These are phyloP conservation scores for Rhizopus arrhizus DNA, from an alignment of 371 early-diverging fungal species.

Conservation along the genomic window DNA sequence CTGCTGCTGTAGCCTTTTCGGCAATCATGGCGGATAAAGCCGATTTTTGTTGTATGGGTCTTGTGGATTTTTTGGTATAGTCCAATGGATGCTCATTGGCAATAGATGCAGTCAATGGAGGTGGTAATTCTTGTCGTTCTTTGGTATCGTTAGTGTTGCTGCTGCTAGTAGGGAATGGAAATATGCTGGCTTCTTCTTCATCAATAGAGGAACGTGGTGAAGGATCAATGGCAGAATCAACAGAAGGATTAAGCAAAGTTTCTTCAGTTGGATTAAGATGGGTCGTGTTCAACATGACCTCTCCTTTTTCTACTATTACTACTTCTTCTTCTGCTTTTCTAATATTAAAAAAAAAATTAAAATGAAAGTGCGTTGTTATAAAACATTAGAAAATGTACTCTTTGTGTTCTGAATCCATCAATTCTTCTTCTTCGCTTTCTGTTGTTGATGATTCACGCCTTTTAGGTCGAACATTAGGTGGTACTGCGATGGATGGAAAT, in stretches of 20 bases:
- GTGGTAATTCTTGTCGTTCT: neutral
- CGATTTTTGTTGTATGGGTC: constrained; percentile 34
- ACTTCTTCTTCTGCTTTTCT: neutral
- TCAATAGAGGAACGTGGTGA: constrained; percentile 43
- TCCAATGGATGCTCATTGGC: constrained; percentile 5
- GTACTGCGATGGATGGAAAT: neutral
- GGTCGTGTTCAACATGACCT: neutral
- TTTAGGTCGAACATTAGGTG: neutral
- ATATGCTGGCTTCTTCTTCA: constrained; percentile 4
- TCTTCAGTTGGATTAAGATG: constrained; percentile 1
- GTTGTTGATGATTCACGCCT: neutral
- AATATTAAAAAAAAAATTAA: no score
- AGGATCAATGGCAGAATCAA: constrained; percentile 49
- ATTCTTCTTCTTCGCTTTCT: constrained; percentile 30
- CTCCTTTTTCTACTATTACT: neutral
- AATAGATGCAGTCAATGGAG: neutral
- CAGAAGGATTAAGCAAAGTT: constrained; percentile 43
- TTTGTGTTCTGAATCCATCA: constrained; percentile 6
- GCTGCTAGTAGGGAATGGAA: constrained; percentile 3
- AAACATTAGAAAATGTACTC: neutral
- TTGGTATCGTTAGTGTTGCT: no score
- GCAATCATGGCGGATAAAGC: constrained; percentile 67
- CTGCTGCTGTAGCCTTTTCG: constrained; percentile 58
- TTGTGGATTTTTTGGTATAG: constrained; percentile 23
- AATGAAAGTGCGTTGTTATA: neutral